Conservation (phyloP, 768 basidiomycete genomes). For the Jaapia argillacea region DNA sequence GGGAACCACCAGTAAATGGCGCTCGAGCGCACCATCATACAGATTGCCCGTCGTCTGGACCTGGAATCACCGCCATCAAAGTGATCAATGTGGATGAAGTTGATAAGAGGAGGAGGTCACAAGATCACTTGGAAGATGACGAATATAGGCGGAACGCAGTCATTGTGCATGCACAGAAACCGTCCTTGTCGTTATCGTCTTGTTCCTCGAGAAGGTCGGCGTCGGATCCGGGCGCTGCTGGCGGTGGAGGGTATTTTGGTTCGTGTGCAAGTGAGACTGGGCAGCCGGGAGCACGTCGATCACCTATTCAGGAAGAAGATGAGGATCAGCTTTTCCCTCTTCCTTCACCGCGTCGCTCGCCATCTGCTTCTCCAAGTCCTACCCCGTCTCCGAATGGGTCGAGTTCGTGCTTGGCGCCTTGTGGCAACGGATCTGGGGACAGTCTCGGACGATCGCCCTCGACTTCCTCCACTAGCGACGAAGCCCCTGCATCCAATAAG, state of each 20-base stretch:
- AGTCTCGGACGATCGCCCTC: too few relatives aligned
- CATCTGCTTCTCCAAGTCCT: conserved; percentile 27
- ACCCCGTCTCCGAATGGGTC: conserved; percentile 16
- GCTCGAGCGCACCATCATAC: too few relatives aligned
- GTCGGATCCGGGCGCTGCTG: not conserved
- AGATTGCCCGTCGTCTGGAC: too few relatives aligned
- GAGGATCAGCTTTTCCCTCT: conserved; percentile 49
- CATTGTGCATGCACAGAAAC: not conserved
- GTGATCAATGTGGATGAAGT: conserved; percentile 50
- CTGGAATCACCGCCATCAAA: not conserved
- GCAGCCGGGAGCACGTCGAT: not conserved
- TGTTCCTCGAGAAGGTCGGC: not conserved
- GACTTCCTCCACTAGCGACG: too few relatives aligned
- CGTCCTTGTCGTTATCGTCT: not conserved
- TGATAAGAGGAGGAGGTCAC: conserved; percentile 42
- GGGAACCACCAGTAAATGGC: too few relatives aligned
- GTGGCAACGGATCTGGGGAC: too few relatives aligned
- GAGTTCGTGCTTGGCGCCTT: not conserved
- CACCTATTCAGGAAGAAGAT: conserved; percentile 32
- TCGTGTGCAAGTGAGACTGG: not conserved
- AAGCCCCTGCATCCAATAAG: too few relatives aligned
- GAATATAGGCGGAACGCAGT: not conserved
- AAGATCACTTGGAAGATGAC: not conserved
- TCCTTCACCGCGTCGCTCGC: conserved; percentile 48
- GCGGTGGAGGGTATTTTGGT: not conserved